Evolutionary conservation across 768 basidiomycete genomes (phyloP), one percentile per base, ranked within the genome.

Genomic region (Mycena floridula): DNA sequence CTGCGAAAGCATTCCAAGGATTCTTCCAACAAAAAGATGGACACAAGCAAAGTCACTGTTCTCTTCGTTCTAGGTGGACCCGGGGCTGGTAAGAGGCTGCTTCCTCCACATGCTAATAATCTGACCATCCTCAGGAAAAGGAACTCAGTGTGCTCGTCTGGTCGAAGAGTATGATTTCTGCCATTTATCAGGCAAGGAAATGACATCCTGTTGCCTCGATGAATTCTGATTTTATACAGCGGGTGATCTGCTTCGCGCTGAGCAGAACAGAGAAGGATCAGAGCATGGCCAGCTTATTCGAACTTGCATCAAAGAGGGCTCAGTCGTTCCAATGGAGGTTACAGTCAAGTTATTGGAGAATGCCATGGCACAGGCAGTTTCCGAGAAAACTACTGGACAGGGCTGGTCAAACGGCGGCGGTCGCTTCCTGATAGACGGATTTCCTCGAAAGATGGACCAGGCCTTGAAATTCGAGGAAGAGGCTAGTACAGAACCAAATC

Each of bases 361-460:
- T 58, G 93, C 95, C 7, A 98, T 99, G 88, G 56, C 61, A 20
- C 76, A 64, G 30, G 78, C 77, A 11, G 59, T 93, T 28, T 53
- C 65, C 25, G 64, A 74, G 56, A 54, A 55, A 16, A 62, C 59
- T 40, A 45, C 64, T 0, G 68, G 70, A 9, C 66, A 72, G 6
- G 81, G 77, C 18, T 93, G 90, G 91, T 62, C 61, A 7, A 67
- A 77, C 25, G 89, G 85, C 21, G 69, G 66, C 42, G 90, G 89
- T 25, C 81, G 91, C 37, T 99, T 98, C 73, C 73, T 98, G 54
- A 83, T 99, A 50, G 95, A 99, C 51, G 96, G 95, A 1, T 98
- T 98, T 67, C 96, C 95, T 44, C 79, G 95, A 49, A 93, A 98
- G 73, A 93, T 98, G 92, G 96, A 99, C 61, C 96, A 99, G 66